phyloP scores from a whole-genome alignment of 345 rosid species.

The Ceriops decandra region DNA sequence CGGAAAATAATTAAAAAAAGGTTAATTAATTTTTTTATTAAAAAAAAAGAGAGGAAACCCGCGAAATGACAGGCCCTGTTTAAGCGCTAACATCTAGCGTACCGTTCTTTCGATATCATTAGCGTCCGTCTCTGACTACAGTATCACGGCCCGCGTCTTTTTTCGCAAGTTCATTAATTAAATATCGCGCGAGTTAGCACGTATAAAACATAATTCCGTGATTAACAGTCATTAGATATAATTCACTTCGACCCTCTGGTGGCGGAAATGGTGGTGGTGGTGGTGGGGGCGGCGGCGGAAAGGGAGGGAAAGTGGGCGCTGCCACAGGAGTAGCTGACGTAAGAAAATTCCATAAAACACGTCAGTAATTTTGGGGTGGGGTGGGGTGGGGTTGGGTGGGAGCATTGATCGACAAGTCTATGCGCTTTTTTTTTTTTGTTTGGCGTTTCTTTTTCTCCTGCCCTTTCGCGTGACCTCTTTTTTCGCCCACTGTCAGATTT shows the following conservation, averaged over 20 bases:
- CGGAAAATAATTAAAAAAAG: not conserved
- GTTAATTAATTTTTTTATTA: no score
- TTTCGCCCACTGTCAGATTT: constrained; percentile 31
- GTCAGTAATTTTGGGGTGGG: not conserved
- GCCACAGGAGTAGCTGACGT: constrained; percentile 18
- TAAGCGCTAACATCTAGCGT: constrained; percentile 36
- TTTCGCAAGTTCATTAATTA: no score
- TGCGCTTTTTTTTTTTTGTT: not conserved
- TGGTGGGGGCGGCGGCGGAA: not conserved
- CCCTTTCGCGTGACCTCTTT: constrained; percentile 36
- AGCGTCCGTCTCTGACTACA: not conserved
- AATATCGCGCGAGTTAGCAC: no score
- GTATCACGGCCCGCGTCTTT: no score
- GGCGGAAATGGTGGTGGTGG: not conserved
- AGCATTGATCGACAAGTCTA: not conserved
- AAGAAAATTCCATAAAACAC: constrained; percentile 19
- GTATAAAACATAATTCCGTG: no score
- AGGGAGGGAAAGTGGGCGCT: not conserved
- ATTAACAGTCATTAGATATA: not conserved
- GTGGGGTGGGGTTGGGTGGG: not conserved
- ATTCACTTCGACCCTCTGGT: no score
- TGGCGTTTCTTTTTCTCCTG: not conserved
- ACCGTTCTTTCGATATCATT: not conserved
- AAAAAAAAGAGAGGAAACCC: not conserved
- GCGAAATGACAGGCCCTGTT: constrained; percentile 28